phyloP scores from a whole-genome alignment of 2,329 filamentous ascomycete species.

The Pseudocercospora musae region DNA sequence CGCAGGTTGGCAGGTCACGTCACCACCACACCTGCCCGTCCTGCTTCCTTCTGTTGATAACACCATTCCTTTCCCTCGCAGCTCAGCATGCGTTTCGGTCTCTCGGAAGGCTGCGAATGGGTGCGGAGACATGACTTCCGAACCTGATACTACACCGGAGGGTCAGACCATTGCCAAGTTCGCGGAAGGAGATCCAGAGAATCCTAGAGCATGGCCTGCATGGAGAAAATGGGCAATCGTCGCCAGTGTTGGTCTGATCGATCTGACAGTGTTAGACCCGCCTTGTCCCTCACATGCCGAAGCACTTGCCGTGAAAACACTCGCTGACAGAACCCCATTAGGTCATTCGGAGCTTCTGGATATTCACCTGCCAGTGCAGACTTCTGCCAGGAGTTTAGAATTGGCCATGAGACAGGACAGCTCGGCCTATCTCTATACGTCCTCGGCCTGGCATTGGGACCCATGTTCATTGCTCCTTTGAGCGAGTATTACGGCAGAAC shows the following conservation, averaged over 20 bases:
- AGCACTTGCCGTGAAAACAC: neutral
- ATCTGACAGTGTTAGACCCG: slow-evolving; percentile 16
- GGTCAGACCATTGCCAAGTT: slow-evolving; percentile 27
- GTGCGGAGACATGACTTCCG: neutral
- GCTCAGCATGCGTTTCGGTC: neutral
- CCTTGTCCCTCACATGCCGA: neutral
- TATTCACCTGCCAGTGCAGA: slow-evolving; percentile 46
- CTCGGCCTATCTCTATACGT: slow-evolving; percentile 48
- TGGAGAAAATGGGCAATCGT: slow-evolving; percentile 48
- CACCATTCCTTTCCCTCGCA: neutral
- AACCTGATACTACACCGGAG: neutral
- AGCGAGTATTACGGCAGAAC: slow-evolving; percentile 47
- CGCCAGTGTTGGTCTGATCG: slow-evolving; percentile 38
- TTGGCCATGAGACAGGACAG: slow-evolving; percentile 42
- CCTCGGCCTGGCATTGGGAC: slow-evolving; percentile 47
- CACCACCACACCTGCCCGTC: neutral
- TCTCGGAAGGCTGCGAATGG: neutral
- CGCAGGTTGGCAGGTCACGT: neutral
- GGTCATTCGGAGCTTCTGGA: slow-evolving; percentile 44
- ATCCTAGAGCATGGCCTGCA: slow-evolving; percentile 46
- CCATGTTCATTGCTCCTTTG: slow-evolving; percentile 45
- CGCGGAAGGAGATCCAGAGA: slow-evolving; percentile 37
- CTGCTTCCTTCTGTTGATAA: neutral
- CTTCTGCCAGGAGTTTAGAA: slow-evolving; percentile 42
- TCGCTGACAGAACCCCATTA: neutral